These are phyloP conservation scores for Daldinia caldariorum DNA, from an alignment of 495 filamentous ascomycete genomes.

Conservation along the genomic window DNA sequence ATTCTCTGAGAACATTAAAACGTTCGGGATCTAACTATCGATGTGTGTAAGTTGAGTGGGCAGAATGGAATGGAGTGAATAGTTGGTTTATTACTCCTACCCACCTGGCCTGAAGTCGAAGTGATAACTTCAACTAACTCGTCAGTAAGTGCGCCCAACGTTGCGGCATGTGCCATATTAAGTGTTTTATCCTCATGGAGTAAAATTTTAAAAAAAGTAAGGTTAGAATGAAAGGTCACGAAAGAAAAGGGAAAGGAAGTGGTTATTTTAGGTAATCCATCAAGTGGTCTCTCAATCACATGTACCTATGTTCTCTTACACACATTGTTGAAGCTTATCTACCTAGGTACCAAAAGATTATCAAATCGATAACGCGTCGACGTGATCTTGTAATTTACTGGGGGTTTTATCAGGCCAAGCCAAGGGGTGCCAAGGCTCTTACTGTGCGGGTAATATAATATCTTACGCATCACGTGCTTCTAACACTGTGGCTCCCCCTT, in stretches of 20 bases:
- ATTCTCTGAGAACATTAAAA: slow-evolving; percentile 61
- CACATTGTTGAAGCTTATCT: slow-evolving; percentile 2
- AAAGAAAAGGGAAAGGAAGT: neutral
- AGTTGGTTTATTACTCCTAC: slow-evolving; percentile 8
- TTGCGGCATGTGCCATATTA: slow-evolving; percentile 60
- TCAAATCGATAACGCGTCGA: slow-evolving; percentile 34
- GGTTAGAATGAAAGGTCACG: neutral
- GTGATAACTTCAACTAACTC: slow-evolving; percentile 61
- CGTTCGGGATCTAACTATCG: slow-evolving; percentile 53
- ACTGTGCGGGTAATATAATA: slow-evolving; percentile 3
- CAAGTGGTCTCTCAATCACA: neutral
- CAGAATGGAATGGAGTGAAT: neutral
- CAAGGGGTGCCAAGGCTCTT: neutral
- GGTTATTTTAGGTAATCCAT: neutral
- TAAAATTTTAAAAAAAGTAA: neutral
- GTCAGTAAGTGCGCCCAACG: slow-evolving; percentile 61
- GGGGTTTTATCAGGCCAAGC: slow-evolving; percentile 7
- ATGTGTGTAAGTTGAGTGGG: slow-evolving; percentile 34
- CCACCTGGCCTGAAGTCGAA: slow-evolving; percentile 46
- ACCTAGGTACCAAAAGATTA: slow-evolving; percentile 15
- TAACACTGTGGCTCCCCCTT: slow-evolving; percentile 24
- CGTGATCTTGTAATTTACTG: slow-evolving; percentile 33
- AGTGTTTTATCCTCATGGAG: slow-evolving; percentile 21
- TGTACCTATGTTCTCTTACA: neutral
- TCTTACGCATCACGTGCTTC: neutral